Conservation (phyloP, 164 flowering plant species). For the Taxillus chinensis region DNA sequence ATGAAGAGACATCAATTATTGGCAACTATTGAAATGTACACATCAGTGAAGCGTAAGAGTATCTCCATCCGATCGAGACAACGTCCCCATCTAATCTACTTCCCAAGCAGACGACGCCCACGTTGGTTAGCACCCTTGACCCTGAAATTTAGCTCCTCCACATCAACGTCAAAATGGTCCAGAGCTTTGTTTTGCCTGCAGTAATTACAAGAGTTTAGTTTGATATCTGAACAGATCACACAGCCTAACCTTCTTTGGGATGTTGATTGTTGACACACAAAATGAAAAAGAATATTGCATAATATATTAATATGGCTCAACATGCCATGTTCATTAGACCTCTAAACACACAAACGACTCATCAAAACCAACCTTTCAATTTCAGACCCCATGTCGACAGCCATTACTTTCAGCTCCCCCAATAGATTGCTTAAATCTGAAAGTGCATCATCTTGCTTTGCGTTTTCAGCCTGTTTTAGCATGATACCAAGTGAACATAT, state of each 20-base stretch:
- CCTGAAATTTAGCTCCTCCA: conserved; percentile 48
- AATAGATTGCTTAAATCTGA: background rate
- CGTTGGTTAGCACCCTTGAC: conserved; percentile 58
- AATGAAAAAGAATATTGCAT: no score
- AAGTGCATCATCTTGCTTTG: conserved; percentile 1
- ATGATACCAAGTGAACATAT: background rate
- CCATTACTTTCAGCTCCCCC: conserved; percentile 1
- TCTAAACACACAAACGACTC: background rate
- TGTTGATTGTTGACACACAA: background rate
- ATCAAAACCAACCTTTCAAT: conserved; percentile 1
- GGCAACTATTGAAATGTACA: no score
- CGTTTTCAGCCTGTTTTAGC: background rate
- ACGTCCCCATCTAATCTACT: conserved; percentile 19
- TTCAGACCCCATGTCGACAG: conserved; percentile 2
- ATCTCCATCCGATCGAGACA: no score
- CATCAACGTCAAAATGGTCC: conserved; percentile 49
- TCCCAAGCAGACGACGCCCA: conserved; percentile 55
- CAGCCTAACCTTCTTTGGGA: no score
- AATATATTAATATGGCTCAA: no score
- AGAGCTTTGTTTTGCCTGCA: conserved; percentile 72
- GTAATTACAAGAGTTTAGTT: background rate
- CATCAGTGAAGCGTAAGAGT: no score
- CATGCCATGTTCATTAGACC: background rate
- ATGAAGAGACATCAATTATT: no score
- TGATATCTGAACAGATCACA: background rate